Conservation (phyloP, 139 green algal genomes). For the Pseudopediastrum boryanum region DNA sequence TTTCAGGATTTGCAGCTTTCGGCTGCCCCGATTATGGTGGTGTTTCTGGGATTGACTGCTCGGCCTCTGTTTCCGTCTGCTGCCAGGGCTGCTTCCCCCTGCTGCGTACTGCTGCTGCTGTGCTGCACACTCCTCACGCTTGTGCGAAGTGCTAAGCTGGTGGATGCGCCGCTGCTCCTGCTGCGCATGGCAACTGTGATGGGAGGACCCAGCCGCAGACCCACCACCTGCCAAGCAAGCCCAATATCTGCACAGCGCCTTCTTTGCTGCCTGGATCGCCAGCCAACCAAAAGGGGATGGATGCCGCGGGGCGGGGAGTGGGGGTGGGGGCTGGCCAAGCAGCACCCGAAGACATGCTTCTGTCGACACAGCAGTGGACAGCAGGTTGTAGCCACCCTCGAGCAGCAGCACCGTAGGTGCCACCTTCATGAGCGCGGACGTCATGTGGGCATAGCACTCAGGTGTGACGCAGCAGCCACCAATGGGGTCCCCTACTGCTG, state of each 20-base stretch:
- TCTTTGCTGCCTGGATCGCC: constrained; percentile 1
- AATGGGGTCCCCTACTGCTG: constrained; percentile 70
- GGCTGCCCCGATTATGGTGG: neutral
- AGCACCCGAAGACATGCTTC: constrained; percentile 77
- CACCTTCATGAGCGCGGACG: constrained; percentile 59
- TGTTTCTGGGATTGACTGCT: neutral
- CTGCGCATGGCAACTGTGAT: neutral
- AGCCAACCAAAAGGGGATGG: constrained; percentile 14
- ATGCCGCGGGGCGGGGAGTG: neutral
- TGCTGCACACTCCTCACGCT: neutral
- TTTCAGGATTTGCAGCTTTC: constrained; percentile 35
- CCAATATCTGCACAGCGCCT: constrained; percentile 27
- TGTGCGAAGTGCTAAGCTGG: neutral
- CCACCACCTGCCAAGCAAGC: neutral
- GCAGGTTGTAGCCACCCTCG: constrained; percentile 84
- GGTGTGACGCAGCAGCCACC: constrained; percentile 68
- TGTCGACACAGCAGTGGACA: constrained; percentile 58
- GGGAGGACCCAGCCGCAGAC: constrained; percentile 4
- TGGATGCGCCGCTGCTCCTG: constrained; percentile 11
- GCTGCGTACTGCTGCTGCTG: neutral
- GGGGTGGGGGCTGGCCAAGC: constrained; percentile 48
- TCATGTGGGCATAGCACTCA: constrained; percentile 73
- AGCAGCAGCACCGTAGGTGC: constrained; percentile 70
- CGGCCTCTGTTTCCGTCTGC: neutral
- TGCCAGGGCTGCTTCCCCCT: neutral